Evolutionary conservation across 2,329 filamentous ascomycete species (phyloP), one percentile per base, ranked within the genome.

Genomic region (Drechslerella dactyloides): DNA sequence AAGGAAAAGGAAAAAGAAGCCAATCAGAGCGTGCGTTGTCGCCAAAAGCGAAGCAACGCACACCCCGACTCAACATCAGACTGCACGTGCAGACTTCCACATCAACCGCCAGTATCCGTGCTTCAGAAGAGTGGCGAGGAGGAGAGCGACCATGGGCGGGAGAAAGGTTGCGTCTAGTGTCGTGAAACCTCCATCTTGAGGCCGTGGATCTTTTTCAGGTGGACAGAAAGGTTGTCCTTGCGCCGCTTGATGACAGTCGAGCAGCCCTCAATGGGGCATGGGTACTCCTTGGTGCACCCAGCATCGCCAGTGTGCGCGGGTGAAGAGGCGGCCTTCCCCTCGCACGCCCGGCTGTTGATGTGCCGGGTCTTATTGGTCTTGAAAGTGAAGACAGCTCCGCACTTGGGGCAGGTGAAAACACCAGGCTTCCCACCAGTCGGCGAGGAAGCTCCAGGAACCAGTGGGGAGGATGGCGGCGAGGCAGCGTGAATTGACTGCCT

Each of bases 361-460:
- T 72, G 68, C 1, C 68, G 48, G 35, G 68, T 72, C 56, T 72
- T 72, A 19, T 72, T 72, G 13, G 68, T 72, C 30, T 72, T 72
- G 35, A 72, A 72, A 19, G 68, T 72, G 44, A 72, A 72, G 2
- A 64, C 58, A 2, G 68, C 60, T 10, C 27, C 52, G 68, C 68
- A 72, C 27, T 72, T 72, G 15, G 53, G 68, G 51, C 68, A 72
- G 46, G 60, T 65, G 50, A 72, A 72, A 4, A 65, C 44, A 40
- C 68, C 68, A 37, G 46, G 50, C 51, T 72, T 72, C 19, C 68
- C 68, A 19, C 68, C 68, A 46, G 68, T 72, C 23, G 68, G 68
- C 3, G 68, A 72, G 40, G 68, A 72, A 23, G 66, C 66, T 13
- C 66, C 66, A 35, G 54, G 8, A 44, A 50, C 54, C 6, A 57